Evolutionary conservation across 2,329 filamentous ascomycete genomes (phyloP), one percentile per base, ranked within the genome.

Genomic region (Cladosporium sp.): DNA sequence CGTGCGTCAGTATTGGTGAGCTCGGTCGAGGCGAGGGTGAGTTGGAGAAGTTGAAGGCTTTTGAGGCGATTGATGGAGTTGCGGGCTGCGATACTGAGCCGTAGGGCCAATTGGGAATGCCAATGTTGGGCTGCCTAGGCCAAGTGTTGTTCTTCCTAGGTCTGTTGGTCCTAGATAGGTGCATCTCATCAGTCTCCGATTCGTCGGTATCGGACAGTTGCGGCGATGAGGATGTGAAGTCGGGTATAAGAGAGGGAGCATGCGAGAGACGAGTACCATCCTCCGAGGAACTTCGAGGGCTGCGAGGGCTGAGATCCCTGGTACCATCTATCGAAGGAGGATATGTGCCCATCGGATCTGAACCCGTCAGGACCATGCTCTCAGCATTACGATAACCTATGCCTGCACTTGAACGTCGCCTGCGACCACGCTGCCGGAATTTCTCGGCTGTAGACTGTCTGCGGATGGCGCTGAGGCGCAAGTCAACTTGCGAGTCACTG

Each of bases 401-500:
- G 19, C 47, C 30, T 20, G 43, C 43, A 14, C 42, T 34, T 20
- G 40, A 38, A 7, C 42, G 42, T 1, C 54, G 20, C 19, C 54
- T 19, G 9, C 54, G 42, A 28, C 54, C 42, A 15, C 49, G 19
- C 14, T 36, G 34, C 12, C 43, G 54, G 12, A 56, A 15, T 19
- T 49, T 47, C 20, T 38, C 42, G 8, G 54, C 54, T 14, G 42
- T 49, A 11, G 54, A 56, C 28, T 56, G 42, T 30, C 28, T 45
- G 54, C 54, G 54, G 11, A 56, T 49, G 17, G 37, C 19, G 9
- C 42, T 56, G 5, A 56, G 50, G 17, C 85, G 77, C 36, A 88
- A 69, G 61, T 88, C 81, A 9, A 84, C 80, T 62, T 88, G 85
- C 63, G 83, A 86, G 54, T 84, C 80, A 30, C 84, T 87, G 67